Evolutionary conservation across 257 asterid genomes (phyloP).

Genomic region (Prunella vulgaris): DNA sequence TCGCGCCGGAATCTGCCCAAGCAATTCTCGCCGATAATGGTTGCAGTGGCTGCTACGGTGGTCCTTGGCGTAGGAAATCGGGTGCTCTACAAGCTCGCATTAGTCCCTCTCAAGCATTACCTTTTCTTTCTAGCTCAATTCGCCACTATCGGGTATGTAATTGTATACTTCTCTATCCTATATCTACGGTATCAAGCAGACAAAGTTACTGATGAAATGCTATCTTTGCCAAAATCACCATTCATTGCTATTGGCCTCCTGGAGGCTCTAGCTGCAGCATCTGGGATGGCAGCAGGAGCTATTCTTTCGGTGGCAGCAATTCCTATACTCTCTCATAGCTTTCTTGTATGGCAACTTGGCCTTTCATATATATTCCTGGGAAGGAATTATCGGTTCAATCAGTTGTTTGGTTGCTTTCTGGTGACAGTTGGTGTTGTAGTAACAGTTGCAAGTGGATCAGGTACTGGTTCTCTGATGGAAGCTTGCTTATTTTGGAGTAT

Average conservation of each 20-base stretch:
- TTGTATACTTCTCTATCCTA: conserved; percentile 84
- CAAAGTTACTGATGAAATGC: conserved; percentile 90
- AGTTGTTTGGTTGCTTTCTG: conserved; percentile 89
- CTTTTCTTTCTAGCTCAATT: conserved; percentile 95
- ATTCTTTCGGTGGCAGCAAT: conserved; percentile 95
- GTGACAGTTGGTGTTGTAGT: conserved; percentile 86
- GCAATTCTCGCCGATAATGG: no score
- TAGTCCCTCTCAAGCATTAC: conserved; percentile 79
- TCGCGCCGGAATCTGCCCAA: no score
- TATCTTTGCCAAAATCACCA: conserved; percentile 83
- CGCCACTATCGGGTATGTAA: conserved; percentile 93
- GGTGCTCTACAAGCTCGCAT: conserved; percentile 86
- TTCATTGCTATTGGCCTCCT: conserved; percentile 74
- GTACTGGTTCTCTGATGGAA: conserved; percentile 86
- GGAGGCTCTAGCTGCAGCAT: conserved; percentile 97
- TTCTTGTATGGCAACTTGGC: conserved; percentile 97
- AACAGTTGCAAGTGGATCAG: conserved; percentile 97
- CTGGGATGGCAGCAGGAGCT: conserved; percentile 99
- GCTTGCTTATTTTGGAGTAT: conserved; percentile 89
- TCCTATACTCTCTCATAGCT: conserved; percentile 96
- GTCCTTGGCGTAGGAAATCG: conserved; percentile 91
- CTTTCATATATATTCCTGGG: conserved; percentile 83
- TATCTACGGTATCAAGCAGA: conserved; percentile 78
- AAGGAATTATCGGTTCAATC: conserved; percentile 75
- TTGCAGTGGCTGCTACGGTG: conserved; percentile 75